Evolutionary conservation across 768 basidiomycete genomes (phyloP).

Genomic region (Rhizopogon vesiculosus): DNA sequence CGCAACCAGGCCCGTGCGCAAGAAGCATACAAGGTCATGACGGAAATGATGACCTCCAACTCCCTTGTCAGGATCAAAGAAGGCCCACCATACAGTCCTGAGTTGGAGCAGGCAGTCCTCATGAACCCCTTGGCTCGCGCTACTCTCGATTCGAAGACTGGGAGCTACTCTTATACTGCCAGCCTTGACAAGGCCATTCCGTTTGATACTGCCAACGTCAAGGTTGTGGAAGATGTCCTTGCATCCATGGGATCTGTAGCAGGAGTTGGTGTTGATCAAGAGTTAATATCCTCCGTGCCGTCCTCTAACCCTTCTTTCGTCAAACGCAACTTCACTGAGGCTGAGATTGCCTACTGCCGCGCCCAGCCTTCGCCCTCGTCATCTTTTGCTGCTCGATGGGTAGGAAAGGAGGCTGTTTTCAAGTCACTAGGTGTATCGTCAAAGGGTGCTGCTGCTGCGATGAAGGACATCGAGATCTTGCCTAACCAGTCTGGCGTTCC

Average conservation of each 20-base stretch:
- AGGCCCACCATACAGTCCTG: slow-evolving; percentile 78
- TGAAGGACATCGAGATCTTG: slow-evolving; percentile 97
- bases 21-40: slow-evolving; percentile 86
- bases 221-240: slow-evolving; percentile 46
- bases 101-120: slow-evolving; percentile 82
- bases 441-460: slow-evolving; percentile 89
- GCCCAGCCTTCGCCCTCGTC: slow-evolving; percentile 82
- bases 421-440: slow-evolving; percentile 89
- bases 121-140: slow-evolving; percentile 93
- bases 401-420: slow-evolving; percentile 95
- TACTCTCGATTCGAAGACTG: slow-evolving; percentile 73
- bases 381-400: slow-evolving; percentile 97
- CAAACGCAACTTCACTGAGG: slow-evolving; percentile 87
- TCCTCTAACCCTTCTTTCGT: slow-evolving; percentile 86
- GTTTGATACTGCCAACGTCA: slow-evolving; percentile 63
- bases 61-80: slow-evolving; percentile 95
- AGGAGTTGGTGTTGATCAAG: slow-evolving; percentile 91
- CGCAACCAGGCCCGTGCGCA: slow-evolving; percentile 64
- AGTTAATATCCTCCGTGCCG: slow-evolving; percentile 90
- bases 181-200: slow-evolving; percentile 51
- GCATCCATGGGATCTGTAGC: slow-evolving; percentile 39
- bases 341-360: slow-evolving; percentile 82
- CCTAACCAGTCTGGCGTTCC: slow-evolving; percentile 78
- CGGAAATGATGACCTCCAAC: slow-evolving; percentile 93
- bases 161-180: slow-evolving; percentile 76